Conservation (phyloP, 257 asterid genomes). For the Orobanche coerulescens region DNA sequence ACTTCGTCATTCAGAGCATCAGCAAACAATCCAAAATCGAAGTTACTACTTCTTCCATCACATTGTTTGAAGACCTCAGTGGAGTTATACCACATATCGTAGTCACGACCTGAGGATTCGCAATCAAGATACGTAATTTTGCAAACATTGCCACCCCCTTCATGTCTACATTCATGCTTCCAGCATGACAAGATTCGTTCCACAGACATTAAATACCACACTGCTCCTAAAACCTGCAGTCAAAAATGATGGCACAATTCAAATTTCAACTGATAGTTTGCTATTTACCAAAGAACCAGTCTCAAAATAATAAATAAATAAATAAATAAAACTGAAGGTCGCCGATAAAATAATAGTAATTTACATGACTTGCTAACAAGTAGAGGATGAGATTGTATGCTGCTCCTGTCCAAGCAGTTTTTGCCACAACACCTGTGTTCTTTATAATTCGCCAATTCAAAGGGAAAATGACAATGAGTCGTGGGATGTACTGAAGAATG, state of each 20-base stretch:
- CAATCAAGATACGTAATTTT: conserved; percentile 45
- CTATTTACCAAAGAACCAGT: not conserved
- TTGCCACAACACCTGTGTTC: conserved; percentile 78
- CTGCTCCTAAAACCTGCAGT: conserved; percentile 58
- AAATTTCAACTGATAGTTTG: not conserved
- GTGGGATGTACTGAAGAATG: conserved; percentile 75
- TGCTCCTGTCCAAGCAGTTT: conserved; percentile 91
- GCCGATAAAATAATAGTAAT: not conserved
- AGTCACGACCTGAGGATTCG: conserved; percentile 10
- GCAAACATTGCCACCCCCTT: conserved; percentile 30
- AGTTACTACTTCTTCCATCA: conserved; percentile 27
- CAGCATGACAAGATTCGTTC: conserved; percentile 74
- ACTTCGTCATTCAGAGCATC: conserved; percentile 52
- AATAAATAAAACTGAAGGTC: not conserved
- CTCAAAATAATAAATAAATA: not conserved
- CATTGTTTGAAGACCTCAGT: conserved; percentile 46
- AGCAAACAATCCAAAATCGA: conserved; percentile 59
- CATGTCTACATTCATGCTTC: conserved; percentile 43
- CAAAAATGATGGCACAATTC: not conserved
- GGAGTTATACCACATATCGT: conserved; percentile 34
- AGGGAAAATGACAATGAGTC: conserved; percentile 66
- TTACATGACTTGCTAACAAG: conserved; percentile 83
- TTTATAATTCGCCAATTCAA: conserved; percentile 53
- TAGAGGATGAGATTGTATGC: conserved; percentile 74
- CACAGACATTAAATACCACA: conserved; percentile 79